Base-by-base conservation (phyloP, 192 early-diverging fungal genomes). In the Physocladia obscura region DNA sequence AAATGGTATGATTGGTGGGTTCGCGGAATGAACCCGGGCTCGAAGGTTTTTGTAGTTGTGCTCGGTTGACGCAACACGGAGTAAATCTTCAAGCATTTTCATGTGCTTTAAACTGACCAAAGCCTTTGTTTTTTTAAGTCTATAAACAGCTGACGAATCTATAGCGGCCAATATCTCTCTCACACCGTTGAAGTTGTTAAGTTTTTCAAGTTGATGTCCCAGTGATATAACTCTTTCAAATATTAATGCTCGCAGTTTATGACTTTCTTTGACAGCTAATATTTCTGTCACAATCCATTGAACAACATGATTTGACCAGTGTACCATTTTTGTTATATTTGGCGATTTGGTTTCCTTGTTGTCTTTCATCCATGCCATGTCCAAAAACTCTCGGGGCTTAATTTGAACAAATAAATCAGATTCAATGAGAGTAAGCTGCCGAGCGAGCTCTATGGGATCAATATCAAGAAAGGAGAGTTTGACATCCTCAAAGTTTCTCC, bases 131-230 rank as follows among this genome's bases (percentile, higher is more conserved):
- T 83, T 83, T 50, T 83, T 81, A 34, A 87, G 70, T 29, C 85
- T 76, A 56, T 83, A 85, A 4, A 87, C 71, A 1, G 83, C 69
- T 37, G 79, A 76, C 2, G 81, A 75, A 52, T 83, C 77, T 32
- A 87, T 60, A 3, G 85, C 85, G 4, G 83, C 85, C n/a, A 85
- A 47, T 21, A 84, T 65, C 63, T 87, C 85, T 63, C 81, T 79
- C 24, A 87, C 77, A 4, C 79, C 85, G 57, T 87, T 87, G 69
- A 83, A 84, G 72, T 87, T 87, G 57, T 82, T 78, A 32, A 87
- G 57, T 29, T 77, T 77, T 27, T 78, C 70, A 6, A 82, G 49
- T 17, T 82, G 70, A 65, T 81, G 70, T 29, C 72, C 83, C 2
- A 81, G 35, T 49, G 67, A 50, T 31, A 85, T 73, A 4, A 85